Conservation (phyloP, 805 yeast species). For the Myxozyma lipomycoides region DNA sequence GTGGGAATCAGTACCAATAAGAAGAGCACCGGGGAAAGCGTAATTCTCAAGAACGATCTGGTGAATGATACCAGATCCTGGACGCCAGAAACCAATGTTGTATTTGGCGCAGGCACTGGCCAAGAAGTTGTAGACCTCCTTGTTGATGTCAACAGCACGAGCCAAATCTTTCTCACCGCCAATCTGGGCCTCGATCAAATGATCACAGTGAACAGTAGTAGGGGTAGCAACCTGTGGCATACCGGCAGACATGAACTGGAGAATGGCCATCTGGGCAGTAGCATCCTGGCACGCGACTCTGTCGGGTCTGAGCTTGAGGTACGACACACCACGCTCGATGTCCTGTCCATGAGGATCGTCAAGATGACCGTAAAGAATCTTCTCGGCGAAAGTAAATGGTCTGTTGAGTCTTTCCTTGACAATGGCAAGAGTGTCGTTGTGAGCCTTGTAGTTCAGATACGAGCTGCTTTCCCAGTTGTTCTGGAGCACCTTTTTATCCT, state of each 20-base stretch:
- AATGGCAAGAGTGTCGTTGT: slow-evolving; percentile 76
- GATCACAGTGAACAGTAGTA: slow-evolving; percentile 96
- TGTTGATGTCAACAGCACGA: slow-evolving; percentile 77
- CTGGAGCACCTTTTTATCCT: slow-evolving; percentile 71
- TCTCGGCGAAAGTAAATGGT: slow-evolving; percentile 93
- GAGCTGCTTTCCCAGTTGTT: slow-evolving; percentile 56
- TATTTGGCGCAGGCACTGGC: slow-evolving; percentile 90
- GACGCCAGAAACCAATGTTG: slow-evolving; percentile 98
- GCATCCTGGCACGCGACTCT: slow-evolving; percentile 99
- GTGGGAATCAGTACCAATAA: slow-evolving; percentile 98
- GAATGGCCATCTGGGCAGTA: slow-evolving; percentile 98
- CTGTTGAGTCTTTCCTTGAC: slow-evolving; percentile 76
- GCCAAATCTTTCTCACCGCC: slow-evolving; percentile 84
- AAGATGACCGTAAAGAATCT: slow-evolving; percentile 87
- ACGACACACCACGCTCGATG: slow-evolving; percentile 74
- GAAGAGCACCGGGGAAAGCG: slow-evolving; percentile 93
- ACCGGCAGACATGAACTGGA: slow-evolving; percentile 97
- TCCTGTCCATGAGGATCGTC: slow-evolving; percentile 67
- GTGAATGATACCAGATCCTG: slow-evolving; percentile 98
- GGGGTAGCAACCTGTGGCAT: slow-evolving; percentile 86
- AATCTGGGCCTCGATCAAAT: slow-evolving; percentile 91
- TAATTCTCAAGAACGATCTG: slow-evolving; percentile 96
- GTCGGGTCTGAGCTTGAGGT: slow-evolving; percentile 91
- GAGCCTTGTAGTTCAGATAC: slow-evolving; percentile 83
- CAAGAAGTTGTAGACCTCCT: slow-evolving; percentile 93